These are phyloP conservation scores for Ceratobasidium sp. DNA, from an alignment of 1,284 basidiomycete species.

Conservation along the genomic window DNA sequence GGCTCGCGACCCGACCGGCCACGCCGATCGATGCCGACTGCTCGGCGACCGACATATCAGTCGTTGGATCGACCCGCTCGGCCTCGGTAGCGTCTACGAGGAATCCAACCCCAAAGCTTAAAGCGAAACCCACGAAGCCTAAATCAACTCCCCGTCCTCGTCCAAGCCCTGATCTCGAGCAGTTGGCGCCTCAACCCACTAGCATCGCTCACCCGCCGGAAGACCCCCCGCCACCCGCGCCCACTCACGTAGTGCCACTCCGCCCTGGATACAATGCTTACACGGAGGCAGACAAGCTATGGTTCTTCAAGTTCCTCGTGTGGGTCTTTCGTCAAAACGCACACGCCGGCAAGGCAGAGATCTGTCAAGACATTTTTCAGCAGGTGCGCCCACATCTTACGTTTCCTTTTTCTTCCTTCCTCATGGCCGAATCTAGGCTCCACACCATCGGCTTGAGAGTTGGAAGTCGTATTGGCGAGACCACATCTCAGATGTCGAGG, in stretches of 20 bases:
- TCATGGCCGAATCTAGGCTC: constrained; percentile 16
- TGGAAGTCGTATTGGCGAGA: constrained; percentile 40
- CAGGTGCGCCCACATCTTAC: constrained; percentile 10
- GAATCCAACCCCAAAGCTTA: constrained; percentile 23
- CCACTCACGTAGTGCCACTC: constrained; percentile 27
- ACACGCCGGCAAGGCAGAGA: constrained; percentile 38
- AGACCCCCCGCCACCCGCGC: constrained; percentile 34
- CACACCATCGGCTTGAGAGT: constrained; percentile 36
- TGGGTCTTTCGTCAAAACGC: constrained; percentile 39
- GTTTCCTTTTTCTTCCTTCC: background rate
- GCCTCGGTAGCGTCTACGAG: constrained; percentile 18
- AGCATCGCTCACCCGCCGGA: constrained; percentile 27
- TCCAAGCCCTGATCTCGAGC: background rate
- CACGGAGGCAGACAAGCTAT: constrained; percentile 24
- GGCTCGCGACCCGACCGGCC: constrained; percentile 16
- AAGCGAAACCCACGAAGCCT: background rate
- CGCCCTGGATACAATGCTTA: constrained; percentile 38
- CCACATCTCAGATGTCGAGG: constrained; percentile 36
- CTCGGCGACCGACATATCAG: constrained; percentile 27
- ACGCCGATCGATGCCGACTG: constrained; percentile 24
- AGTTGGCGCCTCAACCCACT: background rate
- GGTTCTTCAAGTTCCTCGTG: constrained; percentile 33
- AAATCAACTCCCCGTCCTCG: constrained; percentile 11
- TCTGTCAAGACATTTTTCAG: constrained; percentile 40
- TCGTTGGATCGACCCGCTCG: constrained; percentile 12